These are phyloP conservation scores for Ustilago bromivora DNA, from an alignment of 1,284 basidiomycete genomes.

Conservation along the genomic window DNA sequence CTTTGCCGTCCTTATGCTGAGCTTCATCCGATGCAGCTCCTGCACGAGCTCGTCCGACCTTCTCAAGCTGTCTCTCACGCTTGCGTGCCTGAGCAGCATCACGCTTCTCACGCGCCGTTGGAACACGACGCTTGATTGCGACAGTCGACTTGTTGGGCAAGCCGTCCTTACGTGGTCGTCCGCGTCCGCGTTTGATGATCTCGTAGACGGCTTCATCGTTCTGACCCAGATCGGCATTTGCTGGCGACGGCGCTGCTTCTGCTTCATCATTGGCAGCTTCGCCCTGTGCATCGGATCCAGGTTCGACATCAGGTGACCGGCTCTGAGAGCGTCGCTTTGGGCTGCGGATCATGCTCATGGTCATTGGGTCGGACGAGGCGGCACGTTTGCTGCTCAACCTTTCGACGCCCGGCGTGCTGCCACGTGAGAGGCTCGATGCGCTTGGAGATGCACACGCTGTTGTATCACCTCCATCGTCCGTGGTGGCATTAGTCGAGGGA, in stretches of 20 bases:
- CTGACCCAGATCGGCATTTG: constrained; percentile 12
- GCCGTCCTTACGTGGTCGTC: constrained; percentile 51
- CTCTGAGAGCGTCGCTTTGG: constrained; percentile 58
- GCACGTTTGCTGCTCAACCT: constrained; percentile 51
- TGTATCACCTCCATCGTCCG: constrained; percentile 52
- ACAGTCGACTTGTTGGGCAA: constrained; percentile 51
- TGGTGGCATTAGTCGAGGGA: constrained; percentile 54
- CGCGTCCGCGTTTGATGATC: constrained; percentile 50
- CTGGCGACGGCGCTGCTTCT: background rate
- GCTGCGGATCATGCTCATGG: constrained; percentile 51
- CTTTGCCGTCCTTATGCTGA: background rate
- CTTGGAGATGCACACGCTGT: constrained; percentile 41
- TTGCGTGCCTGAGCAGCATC: constrained; percentile 49
- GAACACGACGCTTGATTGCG: constrained; percentile 41
- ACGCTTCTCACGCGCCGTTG: constrained; percentile 49
- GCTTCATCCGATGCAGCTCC: constrained; percentile 9
- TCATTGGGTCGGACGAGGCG: constrained; percentile 56
- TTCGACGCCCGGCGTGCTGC: constrained; percentile 48
- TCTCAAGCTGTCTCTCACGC: constrained; percentile 48
- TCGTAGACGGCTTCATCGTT: constrained; percentile 23
- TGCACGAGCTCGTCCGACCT: constrained; percentile 18
- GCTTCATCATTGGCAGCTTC: background rate
- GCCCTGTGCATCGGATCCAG: constrained; percentile 9
- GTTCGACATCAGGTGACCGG: constrained; percentile 41
- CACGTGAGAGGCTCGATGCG: constrained; percentile 31